Percentiles rank a stretch among this genome's conserved stretches.
Conservation (phyloP, 2,329 filamentous ascomycete species). For the Ophiostoma sp. region DNA sequence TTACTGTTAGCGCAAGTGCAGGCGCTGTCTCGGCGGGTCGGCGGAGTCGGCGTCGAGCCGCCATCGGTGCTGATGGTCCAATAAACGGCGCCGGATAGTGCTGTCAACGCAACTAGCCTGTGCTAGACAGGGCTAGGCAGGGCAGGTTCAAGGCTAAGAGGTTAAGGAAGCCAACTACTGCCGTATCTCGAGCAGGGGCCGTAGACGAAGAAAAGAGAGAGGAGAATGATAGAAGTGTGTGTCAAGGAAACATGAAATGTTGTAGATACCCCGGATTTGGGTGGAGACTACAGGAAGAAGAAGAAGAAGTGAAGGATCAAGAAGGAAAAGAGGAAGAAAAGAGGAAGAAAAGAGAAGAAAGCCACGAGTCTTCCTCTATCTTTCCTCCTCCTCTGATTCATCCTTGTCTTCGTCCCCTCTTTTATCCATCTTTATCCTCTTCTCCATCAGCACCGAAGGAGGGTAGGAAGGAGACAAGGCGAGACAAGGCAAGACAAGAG, state of each 20-base stretch:
- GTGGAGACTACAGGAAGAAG: not conserved
- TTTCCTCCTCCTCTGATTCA: not conserved
- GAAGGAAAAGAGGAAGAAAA: not conserved
- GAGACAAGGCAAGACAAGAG: not conserved
- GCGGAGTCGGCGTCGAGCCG: not conserved
- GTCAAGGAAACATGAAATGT: not conserved
- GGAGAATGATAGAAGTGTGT: not conserved
- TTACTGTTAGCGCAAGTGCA: not conserved
- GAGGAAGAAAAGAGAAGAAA: not conserved
- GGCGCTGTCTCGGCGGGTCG: not conserved
- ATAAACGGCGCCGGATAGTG: slow-evolving; percentile 10
- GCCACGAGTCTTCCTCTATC: not conserved
- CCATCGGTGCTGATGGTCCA: slow-evolving; percentile 14
- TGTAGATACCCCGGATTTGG: slow-evolving; percentile 16
- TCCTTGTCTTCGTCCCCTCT: not conserved
- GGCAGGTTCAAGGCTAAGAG: not conserved
- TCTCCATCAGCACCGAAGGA: slow-evolving; percentile 13
- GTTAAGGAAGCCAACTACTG: not conserved
- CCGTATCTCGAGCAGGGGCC: slow-evolving; percentile 3
- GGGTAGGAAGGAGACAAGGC: not conserved
- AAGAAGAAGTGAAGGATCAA: not conserved
- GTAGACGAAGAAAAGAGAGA: not conserved
- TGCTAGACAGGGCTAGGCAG: not conserved
- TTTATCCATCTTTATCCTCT: not conserved
- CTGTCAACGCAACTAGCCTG: not conserved